phyloP scores from a whole-genome alignment of 2,329 filamentous ascomycete species.

The Clonostachys chloroleuca region DNA sequence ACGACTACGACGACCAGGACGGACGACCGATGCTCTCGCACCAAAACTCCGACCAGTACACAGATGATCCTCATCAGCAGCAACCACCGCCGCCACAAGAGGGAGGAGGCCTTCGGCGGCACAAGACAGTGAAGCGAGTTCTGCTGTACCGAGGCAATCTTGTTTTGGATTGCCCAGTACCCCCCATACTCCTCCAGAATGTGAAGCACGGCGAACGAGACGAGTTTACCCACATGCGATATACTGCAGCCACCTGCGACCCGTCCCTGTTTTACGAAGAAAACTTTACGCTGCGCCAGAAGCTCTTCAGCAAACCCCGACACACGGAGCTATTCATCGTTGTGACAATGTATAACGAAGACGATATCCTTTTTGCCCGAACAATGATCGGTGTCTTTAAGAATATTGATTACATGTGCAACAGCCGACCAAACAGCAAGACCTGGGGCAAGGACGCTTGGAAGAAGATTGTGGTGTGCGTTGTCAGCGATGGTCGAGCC shows the following conservation, averaged over 20 bases:
- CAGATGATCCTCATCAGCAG: conserved; percentile 33
- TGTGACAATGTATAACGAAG: conserved; percentile 98
- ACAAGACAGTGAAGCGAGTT: conserved; percentile 99
- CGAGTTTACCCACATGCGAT: conserved; percentile 88
- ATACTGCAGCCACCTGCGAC: conserved; percentile 92
- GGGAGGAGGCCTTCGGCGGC: conserved; percentile 63
- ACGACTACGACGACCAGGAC: conserved; percentile 63
- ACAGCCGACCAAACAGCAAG: conserved; percentile 76
- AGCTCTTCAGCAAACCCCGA: conserved; percentile 84
- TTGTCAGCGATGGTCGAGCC: conserved; percentile 93
- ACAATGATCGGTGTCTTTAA: conserved; percentile 98
- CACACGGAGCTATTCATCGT: conserved; percentile 96
- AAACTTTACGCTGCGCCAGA: conserved; percentile 88
- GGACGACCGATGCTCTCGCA: conserved; percentile 71
- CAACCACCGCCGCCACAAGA: conserved; percentile 1
- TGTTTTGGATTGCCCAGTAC: conserved; percentile 93
- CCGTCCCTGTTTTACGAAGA: conserved; percentile 82
- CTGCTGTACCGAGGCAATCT: conserved; percentile 94
- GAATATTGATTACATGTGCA: conserved; percentile 98
- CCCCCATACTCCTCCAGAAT: conserved; percentile 80
- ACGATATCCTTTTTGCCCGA: conserved; percentile 90
- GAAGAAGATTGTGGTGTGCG: conserved; percentile 99
- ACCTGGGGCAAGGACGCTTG: conserved; percentile 98
- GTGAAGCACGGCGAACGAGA: conserved; percentile 89
- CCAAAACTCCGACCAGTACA: conserved; percentile 45